phyloP scores from a whole-genome alignment of 108 stramenopile genomes.

The Nitzschia palea region DNA sequence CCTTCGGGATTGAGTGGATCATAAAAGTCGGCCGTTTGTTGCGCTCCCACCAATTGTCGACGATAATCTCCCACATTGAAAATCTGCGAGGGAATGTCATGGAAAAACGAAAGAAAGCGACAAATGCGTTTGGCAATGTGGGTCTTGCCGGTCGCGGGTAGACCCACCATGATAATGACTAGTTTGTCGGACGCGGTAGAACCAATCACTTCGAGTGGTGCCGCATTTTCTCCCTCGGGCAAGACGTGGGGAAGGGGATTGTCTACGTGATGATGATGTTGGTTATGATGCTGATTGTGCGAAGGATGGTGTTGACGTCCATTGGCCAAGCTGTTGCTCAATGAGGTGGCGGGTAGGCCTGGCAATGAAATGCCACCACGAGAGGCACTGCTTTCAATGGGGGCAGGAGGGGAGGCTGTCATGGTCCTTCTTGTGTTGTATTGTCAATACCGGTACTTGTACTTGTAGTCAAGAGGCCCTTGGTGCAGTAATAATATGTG shows the following conservation, averaged over 20 bases:
- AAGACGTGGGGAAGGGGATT: conserved; percentile 86
- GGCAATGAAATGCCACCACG: not conserved
- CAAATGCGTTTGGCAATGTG: conserved; percentile 94
- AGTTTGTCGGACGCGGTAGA: conserved; percentile 85
- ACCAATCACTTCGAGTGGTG: conserved; percentile 87
- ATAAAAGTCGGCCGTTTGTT: conserved; percentile 87
- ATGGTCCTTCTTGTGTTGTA: no score
- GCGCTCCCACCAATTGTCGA: conserved; percentile 77
- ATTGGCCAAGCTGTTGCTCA: not conserved
- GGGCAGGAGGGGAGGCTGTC: not conserved
- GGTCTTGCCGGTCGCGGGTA: conserved; percentile 97
- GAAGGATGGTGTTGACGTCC: not conserved
- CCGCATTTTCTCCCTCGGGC: conserved; percentile 87
- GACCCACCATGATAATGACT: conserved; percentile 94
- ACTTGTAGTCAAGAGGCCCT: no score
- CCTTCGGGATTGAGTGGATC: conserved; percentile 85
- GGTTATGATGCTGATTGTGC: not conserved
- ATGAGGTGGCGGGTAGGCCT: not conserved
- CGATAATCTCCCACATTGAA: conserved; percentile 96
- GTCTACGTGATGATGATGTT: conserved; percentile 37
- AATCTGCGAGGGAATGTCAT: conserved; percentile 84
- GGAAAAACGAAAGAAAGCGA: conserved; percentile 91
- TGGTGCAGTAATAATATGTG: no score
- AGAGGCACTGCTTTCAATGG: not conserved
- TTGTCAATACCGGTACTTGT: no score